Evolutionary conservation across 495 filamentous ascomycete genomes (phyloP).

Genomic region (Aspergillus coremiiformis): DNA sequence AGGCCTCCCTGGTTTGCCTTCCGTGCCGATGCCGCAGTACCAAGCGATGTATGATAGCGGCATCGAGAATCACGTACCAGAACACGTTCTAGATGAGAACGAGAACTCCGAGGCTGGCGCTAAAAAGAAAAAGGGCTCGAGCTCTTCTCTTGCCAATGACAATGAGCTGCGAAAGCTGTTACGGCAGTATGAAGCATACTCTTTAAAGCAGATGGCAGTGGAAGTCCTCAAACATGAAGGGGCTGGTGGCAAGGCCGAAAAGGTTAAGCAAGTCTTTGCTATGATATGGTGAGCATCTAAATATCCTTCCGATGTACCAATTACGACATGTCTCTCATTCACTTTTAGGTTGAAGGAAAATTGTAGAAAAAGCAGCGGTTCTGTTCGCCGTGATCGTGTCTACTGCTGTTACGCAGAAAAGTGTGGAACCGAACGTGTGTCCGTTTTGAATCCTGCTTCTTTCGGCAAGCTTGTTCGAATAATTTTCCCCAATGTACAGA

Average conservation of each 20-base stretch:
- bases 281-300: conserved; percentile 87
- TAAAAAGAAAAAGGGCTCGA: conserved; percentile 59
- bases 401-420: conserved; percentile 88
- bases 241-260: conserved; percentile 70
- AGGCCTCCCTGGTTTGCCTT: conserved; percentile 26
- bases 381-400: conserved; percentile 85
- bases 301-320: background rate
- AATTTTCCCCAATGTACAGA: conserved; percentile 90
- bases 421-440: conserved; percentile 87
- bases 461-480: conserved; percentile 97
- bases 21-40: conserved; percentile 47
- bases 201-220: conserved; percentile 72
- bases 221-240: conserved; percentile 69
- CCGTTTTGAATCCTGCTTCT: conserved; percentile 88
- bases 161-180: conserved; percentile 84
- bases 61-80: conserved; percentile 57
- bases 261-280: conserved; percentile 92
- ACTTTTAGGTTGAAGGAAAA: conserved; percentile 67
- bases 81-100: conserved; percentile 55
- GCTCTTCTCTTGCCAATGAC: conserved; percentile 77
- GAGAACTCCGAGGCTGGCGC: conserved; percentile 55
- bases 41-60: conserved; percentile 54
- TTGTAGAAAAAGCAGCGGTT: conserved; percentile 70
- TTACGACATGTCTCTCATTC: conserved; percentile 12
- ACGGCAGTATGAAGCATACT: conserved; percentile 62